phyloP scores from a whole-genome alignment of 352 stramenopile species.

The Globisporangium nunn region DNA sequence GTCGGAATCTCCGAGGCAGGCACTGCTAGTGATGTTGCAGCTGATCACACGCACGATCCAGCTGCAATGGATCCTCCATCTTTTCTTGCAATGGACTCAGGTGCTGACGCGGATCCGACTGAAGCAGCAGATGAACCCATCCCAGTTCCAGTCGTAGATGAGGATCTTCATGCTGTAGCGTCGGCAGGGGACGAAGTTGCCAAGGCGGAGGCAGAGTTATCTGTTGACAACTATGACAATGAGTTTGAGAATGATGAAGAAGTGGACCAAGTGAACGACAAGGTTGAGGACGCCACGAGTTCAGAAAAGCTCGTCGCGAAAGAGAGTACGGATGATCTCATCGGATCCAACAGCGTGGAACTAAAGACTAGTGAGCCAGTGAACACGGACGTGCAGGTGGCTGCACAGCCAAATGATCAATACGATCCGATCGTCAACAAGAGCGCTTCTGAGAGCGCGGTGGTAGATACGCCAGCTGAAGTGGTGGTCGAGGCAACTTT shows the following conservation, averaged over 20 bases:
- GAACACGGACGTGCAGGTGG: not conserved
- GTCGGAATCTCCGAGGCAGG: not conserved
- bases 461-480: not conserved
- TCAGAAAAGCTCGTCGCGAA: not conserved
- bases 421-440: too few species aligned
- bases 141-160: not conserved
- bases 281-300: not conserved
- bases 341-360: not conserved
- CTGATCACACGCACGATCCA: too few species aligned
- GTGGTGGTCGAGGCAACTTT: not conserved
- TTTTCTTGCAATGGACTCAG: not conserved
- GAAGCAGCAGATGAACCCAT: not conserved
- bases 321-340: not conserved
- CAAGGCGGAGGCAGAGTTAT: not conserved
- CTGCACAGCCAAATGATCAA: too few species aligned
- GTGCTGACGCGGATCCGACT: not conserved
- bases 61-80: not conserved
- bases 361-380: not conserved
- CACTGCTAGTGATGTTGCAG: not conserved
- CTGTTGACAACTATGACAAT: not conserved
- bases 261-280: not conserved
- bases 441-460: not conserved
- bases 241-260: not conserved
- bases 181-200: not conserved
- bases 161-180: not conserved